phyloP scores from a whole-genome alignment of 2,329 filamentous ascomycete genomes.

The Colletotrichum aenigma region DNA sequence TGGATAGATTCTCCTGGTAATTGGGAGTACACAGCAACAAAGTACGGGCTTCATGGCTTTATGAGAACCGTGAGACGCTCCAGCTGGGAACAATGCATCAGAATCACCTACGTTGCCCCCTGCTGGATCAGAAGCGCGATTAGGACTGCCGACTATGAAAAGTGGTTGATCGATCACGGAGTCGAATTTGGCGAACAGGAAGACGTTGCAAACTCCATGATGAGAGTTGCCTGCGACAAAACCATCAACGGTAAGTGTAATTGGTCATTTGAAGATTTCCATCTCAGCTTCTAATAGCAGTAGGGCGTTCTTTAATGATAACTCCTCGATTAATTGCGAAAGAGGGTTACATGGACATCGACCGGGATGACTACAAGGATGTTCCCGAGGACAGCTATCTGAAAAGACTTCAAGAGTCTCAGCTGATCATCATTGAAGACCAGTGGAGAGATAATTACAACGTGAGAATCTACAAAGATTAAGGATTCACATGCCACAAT shows the following conservation, averaged over 20 bases:
- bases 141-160: slow-evolving; percentile 42
- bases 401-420: slow-evolving; percentile 39
- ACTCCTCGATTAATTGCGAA: slow-evolving; percentile 38
- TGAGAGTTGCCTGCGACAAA: slow-evolving; percentile 35
- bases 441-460: slow-evolving; percentile 31
- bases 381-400: slow-evolving; percentile 38
- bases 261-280: too few relatives aligned
- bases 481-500: background rate
- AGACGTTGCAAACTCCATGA: slow-evolving; percentile 35
- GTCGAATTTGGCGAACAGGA: slow-evolving; percentile 42
- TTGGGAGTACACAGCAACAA: slow-evolving; percentile 46
- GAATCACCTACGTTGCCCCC: slow-evolving; percentile 51
- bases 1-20: slow-evolving; percentile 50
- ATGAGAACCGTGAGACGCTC: slow-evolving; percentile 43
- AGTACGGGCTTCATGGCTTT: slow-evolving; percentile 47
- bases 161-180: slow-evolving; percentile 40
- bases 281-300: slow-evolving; percentile 14
- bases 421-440: slow-evolving; percentile 46
- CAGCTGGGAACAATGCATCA: slow-evolving; percentile 43
- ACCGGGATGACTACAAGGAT: slow-evolving; percentile 38
- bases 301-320: slow-evolving; percentile 44
- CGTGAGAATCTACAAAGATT: background rate
- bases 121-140: slow-evolving; percentile 43
- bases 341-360: slow-evolving; percentile 43
- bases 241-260: slow-evolving; percentile 30